Percentiles rank a stretch among this genome's conserved stretches.
Evolutionary conservation across 768 basidiomycete genomes (phyloP).

Genomic region (Xerocomus potaroensis): DNA sequence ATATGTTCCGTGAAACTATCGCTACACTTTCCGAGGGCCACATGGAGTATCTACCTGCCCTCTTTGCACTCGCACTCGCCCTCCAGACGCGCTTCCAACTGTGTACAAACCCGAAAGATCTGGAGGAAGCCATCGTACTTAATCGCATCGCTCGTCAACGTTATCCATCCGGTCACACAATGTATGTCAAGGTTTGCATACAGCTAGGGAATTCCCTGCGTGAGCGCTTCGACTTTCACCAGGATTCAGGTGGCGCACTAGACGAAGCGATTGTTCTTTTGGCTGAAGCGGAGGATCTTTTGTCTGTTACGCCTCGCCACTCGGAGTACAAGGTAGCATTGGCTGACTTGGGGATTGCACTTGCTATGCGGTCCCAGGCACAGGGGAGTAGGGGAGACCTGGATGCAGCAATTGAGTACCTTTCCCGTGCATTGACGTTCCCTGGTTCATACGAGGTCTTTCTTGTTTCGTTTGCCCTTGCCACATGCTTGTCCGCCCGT

Average conservation of each 20-base stretch:
- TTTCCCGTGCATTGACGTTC: slow-evolving; percentile 7
- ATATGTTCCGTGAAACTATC: slow-evolving; percentile 12
- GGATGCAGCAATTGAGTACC: slow-evolving; percentile 12
- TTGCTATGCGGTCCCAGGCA: slow-evolving; percentile 16
- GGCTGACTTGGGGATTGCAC: slow-evolving; percentile 6
- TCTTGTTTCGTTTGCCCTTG: slow-evolving; percentile 1
- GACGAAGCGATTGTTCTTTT: slow-evolving; percentile 24
- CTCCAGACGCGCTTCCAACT: slow-evolving; percentile 15
- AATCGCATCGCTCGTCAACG: slow-evolving; percentile 10
- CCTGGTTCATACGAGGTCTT: slow-evolving; percentile 8
- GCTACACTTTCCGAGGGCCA: slow-evolving; percentile 10
- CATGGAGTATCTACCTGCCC: slow-evolving; percentile 2
- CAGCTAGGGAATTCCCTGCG: slow-evolving; percentile 15
- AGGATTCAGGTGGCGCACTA: slow-evolving; percentile 7
- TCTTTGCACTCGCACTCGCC: slow-evolving; percentile 16
- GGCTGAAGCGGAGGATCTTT: slow-evolving; percentile 13
- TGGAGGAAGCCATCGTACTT: slow-evolving; percentile 22
- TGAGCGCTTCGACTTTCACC: slow-evolving; percentile 7
- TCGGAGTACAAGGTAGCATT: slow-evolving; percentile 4
- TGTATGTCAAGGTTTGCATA: slow-evolving; percentile 11
- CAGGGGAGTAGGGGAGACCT: slow-evolving; percentile 10
- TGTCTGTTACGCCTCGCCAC: slow-evolving; percentile 3
- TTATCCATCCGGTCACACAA: slow-evolving; percentile 6
- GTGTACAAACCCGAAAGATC: slow-evolving; percentile 5
- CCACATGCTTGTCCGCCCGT: slow-evolving; percentile 13